Conservation (phyloP, 805 yeast genomes). For the Candida vaughaniae region DNA sequence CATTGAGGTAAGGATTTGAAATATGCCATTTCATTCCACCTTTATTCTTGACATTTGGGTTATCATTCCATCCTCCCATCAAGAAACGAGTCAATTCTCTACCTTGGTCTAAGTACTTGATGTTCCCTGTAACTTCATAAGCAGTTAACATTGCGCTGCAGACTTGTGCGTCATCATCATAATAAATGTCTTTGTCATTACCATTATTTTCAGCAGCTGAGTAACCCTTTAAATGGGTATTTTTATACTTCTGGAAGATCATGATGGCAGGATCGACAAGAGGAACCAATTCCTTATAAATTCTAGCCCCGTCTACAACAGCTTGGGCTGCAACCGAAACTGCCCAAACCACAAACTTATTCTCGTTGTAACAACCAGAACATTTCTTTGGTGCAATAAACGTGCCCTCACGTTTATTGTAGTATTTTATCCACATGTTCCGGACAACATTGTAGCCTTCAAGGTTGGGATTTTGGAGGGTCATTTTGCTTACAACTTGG, state of each 20-base stretch:
- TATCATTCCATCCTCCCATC: constrained; percentile 62
- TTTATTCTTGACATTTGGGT: constrained; percentile 38
- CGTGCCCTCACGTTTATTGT: constrained; percentile 34
- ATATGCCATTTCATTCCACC: constrained; percentile 75
- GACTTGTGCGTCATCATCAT: constrained; percentile 76
- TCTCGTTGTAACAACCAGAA: constrained; percentile 48
- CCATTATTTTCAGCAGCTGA: constrained; percentile 63
- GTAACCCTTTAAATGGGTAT: constrained; percentile 51
- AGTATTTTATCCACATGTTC: constrained; percentile 42
- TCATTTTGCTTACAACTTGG: too few species aligned
- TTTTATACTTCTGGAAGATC: constrained; percentile 52
- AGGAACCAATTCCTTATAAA: constrained; percentile 53
- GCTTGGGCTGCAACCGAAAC: constrained; percentile 66
- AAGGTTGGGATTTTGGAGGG: constrained; percentile 32
- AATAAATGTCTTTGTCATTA: constrained; percentile 63
- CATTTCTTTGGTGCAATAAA: constrained; percentile 41
- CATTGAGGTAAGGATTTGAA: constrained; percentile 54
- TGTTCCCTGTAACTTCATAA: constrained; percentile 63
- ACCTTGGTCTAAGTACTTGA: constrained; percentile 52
- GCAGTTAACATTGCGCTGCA: constrained; percentile 64
- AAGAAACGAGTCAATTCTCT: constrained; percentile 58
- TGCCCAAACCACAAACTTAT: constrained; percentile 66
- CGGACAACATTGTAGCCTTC: constrained; percentile 43
- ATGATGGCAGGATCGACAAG: constrained; percentile 52
- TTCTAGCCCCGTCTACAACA: constrained; percentile 60